Evolutionary conservation across 306 rosid genomes (phyloP).

Genomic region (Hylodesmum podocarpum): DNA sequence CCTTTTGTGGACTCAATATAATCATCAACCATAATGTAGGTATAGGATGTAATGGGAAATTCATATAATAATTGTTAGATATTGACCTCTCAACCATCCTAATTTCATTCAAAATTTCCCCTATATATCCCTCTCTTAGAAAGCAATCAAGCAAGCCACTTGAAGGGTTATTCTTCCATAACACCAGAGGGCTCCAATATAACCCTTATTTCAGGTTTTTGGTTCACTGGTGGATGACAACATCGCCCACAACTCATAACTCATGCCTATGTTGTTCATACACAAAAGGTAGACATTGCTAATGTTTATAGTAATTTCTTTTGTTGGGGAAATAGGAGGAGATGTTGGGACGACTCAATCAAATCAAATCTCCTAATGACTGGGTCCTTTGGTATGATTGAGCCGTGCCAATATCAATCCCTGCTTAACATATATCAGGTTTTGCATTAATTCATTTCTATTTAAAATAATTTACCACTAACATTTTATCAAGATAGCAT

Average conservation of each 20-base stretch:
- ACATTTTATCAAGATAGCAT: background rate
- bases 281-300: conserved; percentile 1
- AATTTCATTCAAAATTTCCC: conserved; percentile 6
- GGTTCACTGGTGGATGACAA: background rate
- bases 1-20: conserved; percentile 26
- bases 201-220: background rate
- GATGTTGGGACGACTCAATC: conserved; percentile 88
- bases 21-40: conserved; percentile 39
- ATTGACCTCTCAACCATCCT: conserved; percentile 52
- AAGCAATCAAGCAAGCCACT: background rate
- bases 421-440: background rate
- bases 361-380: conserved; percentile 61
- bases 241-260: background rate
- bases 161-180: background rate
- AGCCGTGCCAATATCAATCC: conserved; percentile 89
- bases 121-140: conserved; percentile 30
- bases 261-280: background rate
- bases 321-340: background rate
- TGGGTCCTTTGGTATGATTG: conserved; percentile 77
- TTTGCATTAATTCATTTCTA: background rate
- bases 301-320: background rate
- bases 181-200: background rate
- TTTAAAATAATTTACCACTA: background rate
- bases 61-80: conserved; percentile 33
- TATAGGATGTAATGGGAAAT: background rate